These are phyloP conservation scores for Carnegiea gigantea DNA, from an alignment of 179 eudicot species.

Conservation along the genomic window DNA sequence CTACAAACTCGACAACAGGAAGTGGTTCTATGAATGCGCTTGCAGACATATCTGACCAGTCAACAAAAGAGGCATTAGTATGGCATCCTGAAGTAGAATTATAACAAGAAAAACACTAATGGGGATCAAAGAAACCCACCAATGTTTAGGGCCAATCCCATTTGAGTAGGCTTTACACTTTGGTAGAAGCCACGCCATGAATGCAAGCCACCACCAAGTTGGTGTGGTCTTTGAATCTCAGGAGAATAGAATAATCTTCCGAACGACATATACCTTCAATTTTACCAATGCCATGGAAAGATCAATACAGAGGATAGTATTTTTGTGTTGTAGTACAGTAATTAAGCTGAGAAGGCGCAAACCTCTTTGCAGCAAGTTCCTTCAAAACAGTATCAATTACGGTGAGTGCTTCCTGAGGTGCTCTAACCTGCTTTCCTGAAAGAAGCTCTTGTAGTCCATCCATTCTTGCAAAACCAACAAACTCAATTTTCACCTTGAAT, in stretches of 20 bases:
- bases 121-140: constrained; percentile 40
- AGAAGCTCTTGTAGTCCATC: constrained; percentile 57
- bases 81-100: constrained; percentile 4
- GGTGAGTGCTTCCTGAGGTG: constrained; percentile 68
- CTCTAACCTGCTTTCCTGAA: constrained; percentile 62
- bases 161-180: constrained; percentile 78
- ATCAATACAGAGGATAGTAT: not conserved
- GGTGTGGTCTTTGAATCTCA: constrained; percentile 61
- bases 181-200: constrained; percentile 96
- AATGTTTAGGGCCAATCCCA: constrained; percentile 86
- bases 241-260: constrained; percentile 93
- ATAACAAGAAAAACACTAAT: not conserved
- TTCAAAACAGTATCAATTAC: constrained; percentile 67
- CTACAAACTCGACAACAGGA: constrained; percentile 68
- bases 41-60: constrained; percentile 58
- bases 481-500: constrained; percentile 63
- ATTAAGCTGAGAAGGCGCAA: not conserved
- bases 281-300: constrained; percentile 15
- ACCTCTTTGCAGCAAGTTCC: constrained; percentile 75
- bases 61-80: constrained; percentile 5
- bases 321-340: not conserved
- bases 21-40: constrained; percentile 78
- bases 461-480: constrained; percentile 63
- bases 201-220: constrained; percentile 77
- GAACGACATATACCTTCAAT: constrained; percentile 60